Evolutionary conservation across 2,329 filamentous ascomycete species (phyloP).

Genomic region (Penicillium concentricum): DNA sequence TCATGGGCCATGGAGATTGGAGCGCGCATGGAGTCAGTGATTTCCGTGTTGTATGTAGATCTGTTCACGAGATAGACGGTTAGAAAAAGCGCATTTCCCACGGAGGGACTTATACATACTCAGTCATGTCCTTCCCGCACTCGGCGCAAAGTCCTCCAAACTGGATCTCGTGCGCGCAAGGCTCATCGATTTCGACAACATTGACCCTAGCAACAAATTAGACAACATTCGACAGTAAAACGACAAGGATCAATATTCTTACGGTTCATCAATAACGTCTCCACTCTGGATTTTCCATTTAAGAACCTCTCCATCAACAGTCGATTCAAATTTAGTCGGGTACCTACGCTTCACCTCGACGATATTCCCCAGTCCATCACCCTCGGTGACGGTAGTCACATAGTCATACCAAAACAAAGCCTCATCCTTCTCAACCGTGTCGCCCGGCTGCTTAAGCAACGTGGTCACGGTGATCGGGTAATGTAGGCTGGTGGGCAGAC

Average conservation of each 20-base stretch:
- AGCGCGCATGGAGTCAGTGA: conserved; percentile 77
- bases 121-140: conserved; percentile 95
- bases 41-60: conserved; percentile 77
- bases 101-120: conserved; percentile 46
- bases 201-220: conserved; percentile 44
- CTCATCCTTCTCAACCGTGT: conserved; percentile 72
- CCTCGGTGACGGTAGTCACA: conserved; percentile 67
- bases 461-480: conserved; percentile 93
- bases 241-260: conserved; percentile 21
- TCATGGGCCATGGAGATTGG: conserved; percentile 95
- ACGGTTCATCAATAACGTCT: conserved; percentile 46
- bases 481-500: conserved; percentile 61
- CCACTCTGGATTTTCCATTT: conserved; percentile 67
- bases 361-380: conserved; percentile 71
- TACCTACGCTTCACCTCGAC: conserved; percentile 67
- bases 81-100: conserved; percentile 1
- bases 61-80: conserved; percentile 24
- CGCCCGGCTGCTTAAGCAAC: conserved; percentile 73
- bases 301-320: conserved; percentile 74
- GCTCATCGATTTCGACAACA: conserved; percentile 79
- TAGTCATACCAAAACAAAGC: conserved; percentile 85
- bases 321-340: conserved; percentile 77
- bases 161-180: conserved; percentile 86
- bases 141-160: conserved; percentile 86
- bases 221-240: conserved; percentile 3